phyloP scores from a whole-genome alignment of 768 basidiomycete genomes.

The Russula ochroleuca region DNA sequence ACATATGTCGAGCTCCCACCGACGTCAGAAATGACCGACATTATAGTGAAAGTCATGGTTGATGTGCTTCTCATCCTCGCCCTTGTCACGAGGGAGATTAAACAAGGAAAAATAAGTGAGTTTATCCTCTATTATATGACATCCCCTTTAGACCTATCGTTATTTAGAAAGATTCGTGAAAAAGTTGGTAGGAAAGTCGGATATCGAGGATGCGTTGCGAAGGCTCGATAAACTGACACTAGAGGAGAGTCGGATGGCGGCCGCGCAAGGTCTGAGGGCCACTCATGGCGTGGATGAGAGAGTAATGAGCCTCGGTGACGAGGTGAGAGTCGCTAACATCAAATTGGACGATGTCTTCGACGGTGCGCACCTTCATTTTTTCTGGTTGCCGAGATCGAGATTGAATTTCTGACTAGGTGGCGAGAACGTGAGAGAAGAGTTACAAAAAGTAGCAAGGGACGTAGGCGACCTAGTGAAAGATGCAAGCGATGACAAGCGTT shows the following conservation, averaged over 20 bases:
- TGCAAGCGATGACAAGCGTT: too few relatives aligned
- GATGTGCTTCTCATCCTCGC: background rate
- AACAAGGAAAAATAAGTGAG: background rate
- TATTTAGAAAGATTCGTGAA: background rate
- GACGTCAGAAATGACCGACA: background rate
- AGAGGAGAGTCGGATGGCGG: background rate
- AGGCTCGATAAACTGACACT: background rate
- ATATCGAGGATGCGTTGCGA: background rate
- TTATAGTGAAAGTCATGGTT: background rate
- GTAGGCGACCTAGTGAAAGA: too few relatives aligned
- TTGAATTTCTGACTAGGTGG: too few relatives aligned
- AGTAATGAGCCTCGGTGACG: too few relatives aligned
- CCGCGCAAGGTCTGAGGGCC: background rate
- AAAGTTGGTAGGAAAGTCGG: background rate
- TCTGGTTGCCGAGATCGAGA: background rate
- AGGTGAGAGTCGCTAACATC: background rate
- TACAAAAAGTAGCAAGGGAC: too few relatives aligned
- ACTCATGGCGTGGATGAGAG: background rate
- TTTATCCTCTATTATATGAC: background rate
- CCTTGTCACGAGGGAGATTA: background rate
- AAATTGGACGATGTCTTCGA: background rate
- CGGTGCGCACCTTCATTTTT: background rate
- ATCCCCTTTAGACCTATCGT: background rate
- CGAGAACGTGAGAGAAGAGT: too few relatives aligned
- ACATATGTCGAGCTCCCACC: background rate